Evolutionary conservation across 2,329 filamentous ascomycete species (phyloP).

Genomic region (Metarhizium sp.): DNA sequence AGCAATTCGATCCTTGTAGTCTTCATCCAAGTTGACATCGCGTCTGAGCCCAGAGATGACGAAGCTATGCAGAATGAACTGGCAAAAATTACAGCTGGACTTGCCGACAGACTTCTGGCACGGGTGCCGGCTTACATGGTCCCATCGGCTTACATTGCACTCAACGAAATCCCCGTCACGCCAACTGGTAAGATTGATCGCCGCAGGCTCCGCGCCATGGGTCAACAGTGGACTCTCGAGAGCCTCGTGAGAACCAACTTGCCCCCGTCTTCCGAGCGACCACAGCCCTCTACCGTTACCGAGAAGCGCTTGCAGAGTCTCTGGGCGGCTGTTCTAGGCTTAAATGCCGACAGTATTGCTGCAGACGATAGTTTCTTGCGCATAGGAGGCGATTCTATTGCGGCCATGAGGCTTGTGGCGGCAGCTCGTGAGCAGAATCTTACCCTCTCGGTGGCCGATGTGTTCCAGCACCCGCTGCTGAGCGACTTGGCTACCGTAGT

Average conservation of each 20-base stretch:
- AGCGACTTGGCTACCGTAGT: conserved; percentile 1
- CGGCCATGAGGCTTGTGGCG: conserved; percentile 31
- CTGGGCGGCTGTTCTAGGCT: conserved; percentile 7
- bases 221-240: not conserved
- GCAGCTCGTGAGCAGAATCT: conserved; percentile 25
- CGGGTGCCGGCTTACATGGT: conserved; percentile 4
- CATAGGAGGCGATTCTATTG: conserved; percentile 36
- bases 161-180: conserved; percentile 1
- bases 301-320: conserved; percentile 1
- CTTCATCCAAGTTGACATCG: conserved; percentile 1
- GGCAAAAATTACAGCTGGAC: not conserved
- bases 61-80: not conserved
- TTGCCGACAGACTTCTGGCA: not conserved
- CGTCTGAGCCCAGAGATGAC: not conserved
- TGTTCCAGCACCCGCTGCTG: conserved; percentile 22
- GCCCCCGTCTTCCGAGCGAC: not conserved
- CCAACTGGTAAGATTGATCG: conserved; percentile 5
- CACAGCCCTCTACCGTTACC: not conserved
- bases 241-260: not conserved
- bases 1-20: conserved; percentile 1
- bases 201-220: conserved; percentile 2
- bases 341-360: conserved; percentile 17
- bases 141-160: conserved; percentile 2
- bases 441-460: conserved; percentile 29
- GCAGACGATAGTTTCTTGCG: conserved; percentile 35